Percentiles rank a stretch among this genome's conserved stretches.
Evolutionary conservation across 805 yeast genomes (phyloP).

Genomic region (Ogataea ganodermae): DNA sequence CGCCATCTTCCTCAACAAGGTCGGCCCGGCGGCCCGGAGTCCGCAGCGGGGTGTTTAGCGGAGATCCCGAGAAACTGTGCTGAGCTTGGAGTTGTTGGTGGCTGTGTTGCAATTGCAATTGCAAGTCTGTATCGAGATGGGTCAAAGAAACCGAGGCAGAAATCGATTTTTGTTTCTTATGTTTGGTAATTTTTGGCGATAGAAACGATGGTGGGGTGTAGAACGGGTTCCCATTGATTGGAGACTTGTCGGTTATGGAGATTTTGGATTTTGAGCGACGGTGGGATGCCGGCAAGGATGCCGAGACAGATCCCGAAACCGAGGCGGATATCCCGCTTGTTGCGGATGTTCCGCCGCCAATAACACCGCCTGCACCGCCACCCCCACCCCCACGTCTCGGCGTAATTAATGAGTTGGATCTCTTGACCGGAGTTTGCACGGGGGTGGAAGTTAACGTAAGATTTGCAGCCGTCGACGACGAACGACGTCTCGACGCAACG

Average conservation of each 20-base stretch:
- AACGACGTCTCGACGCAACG: slow-evolving; percentile 18
- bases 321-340: slow-evolving; percentile 14
- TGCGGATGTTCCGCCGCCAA: too few species aligned
- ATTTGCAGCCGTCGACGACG: slow-evolving; percentile 14
- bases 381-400: slow-evolving; percentile 20
- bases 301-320: too few species aligned
- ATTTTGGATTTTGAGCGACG: slow-evolving; percentile 26
- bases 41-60: slow-evolving; percentile 31
- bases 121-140: slow-evolving; percentile 36
- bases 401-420: slow-evolving; percentile 23
- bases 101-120: slow-evolving; percentile 25
- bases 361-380: too few species aligned
- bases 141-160: slow-evolving; percentile 32
- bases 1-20: slow-evolving; percentile 19
- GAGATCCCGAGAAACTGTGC: slow-evolving; percentile 21
- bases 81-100: slow-evolving; percentile 11
- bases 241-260: slow-evolving; percentile 35
- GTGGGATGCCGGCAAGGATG: too few species aligned
- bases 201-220: slow-evolving; percentile 47
- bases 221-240: slow-evolving; percentile 47
- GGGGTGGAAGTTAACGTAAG: slow-evolving; percentile 21
- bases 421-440: slow-evolving; percentile 26
- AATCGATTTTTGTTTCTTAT: slow-evolving; percentile 34
- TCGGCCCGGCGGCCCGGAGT: slow-evolving; percentile 31
- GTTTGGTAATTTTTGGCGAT: slow-evolving; percentile 42